phyloP scores from a whole-genome alignment of 192 early-diverging fungal species.

The Entomortierella lignicola region DNA sequence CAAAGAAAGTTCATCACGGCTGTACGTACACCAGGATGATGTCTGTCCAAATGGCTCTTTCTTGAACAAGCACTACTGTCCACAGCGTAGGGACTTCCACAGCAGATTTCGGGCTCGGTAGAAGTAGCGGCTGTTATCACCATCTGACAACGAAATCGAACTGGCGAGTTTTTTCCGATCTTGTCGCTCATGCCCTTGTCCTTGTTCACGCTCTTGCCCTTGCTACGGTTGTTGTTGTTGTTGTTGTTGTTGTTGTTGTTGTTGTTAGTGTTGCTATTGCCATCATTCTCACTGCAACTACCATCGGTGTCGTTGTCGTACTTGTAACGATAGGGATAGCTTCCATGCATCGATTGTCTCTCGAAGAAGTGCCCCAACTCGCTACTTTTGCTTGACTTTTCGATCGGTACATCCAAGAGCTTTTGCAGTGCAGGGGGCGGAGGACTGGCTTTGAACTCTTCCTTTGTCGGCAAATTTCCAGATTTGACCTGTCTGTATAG shows the following conservation, averaged over 20 bases:
- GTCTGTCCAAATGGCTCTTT: slow-evolving; percentile 7
- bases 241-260: background rate
- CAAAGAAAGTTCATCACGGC: slow-evolving; percentile 8
- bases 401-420: slow-evolving; percentile 4
- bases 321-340: background rate
- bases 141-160: slow-evolving; percentile 10
- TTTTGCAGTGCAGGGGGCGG: slow-evolving; percentile 5
- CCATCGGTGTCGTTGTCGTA: background rate
- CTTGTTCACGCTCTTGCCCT: background rate
- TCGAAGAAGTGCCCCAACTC: slow-evolving; percentile 12
- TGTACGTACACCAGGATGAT: slow-evolving; percentile 12
- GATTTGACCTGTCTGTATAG: slow-evolving; percentile 2
- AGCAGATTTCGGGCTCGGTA: slow-evolving; percentile 6
- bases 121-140: slow-evolving; percentile 15
- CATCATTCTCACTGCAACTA: background rate
- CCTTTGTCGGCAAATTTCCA: slow-evolving; percentile 3
- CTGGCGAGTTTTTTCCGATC: background rate
- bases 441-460: background rate
- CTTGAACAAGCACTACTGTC: background rate
- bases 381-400: slow-evolving; percentile 4
- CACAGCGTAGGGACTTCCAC: background rate
- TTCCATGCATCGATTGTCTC: background rate
- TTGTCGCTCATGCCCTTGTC: background rate
- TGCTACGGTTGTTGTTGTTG: background rate
- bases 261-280: background rate